Evolutionary conservation across 345 rosid genomes (phyloP), one percentile per base, ranked within the genome.

Genomic region (Eucalyptus erythrocorys): DNA sequence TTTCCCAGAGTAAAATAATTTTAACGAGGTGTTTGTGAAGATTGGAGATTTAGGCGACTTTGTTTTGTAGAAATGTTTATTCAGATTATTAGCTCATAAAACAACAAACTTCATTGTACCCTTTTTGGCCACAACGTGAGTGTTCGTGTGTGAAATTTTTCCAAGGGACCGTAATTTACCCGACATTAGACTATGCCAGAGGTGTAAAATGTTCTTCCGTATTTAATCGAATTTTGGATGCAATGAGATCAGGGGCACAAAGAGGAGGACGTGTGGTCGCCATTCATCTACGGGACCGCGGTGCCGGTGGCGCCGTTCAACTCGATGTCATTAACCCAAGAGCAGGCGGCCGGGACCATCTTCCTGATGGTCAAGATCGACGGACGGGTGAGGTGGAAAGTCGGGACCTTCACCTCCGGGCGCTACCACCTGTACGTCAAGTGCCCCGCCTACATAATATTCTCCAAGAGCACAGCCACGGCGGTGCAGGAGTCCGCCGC

Each of bases 251-350:
- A 76, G 89, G 91, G 91, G 26, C 91, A 90, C 51, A 87, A 91
- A 82, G 93, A 93, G 81, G 87, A 51, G 53, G 89, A 87, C 89
- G 91, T 93, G 49, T 93, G 95, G 95, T 93, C 95, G 47, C 93
- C 95, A 30, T 89, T 91, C 85, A 47, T 93, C 87, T 90, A 76
- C 68, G 95, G 94, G 48, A 82, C 76, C 49, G 61, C 40, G 13
- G 92, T 92, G 19, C 92, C 94, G 8, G 85, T 93, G 15, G 89
- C 95, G 37, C 94, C 93, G 13, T 89, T 86, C 90, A 93, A 91
- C 89, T 92, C 87, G 43, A 47, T 88, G 49, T 71, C 88, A 32
- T 87, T 93, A 53, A 30, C 30, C 43, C 89, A 89, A 12, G 92
- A 91, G 8, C 89, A 90, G 48, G 50, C 86, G 30, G 47, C 81